phyloP scores from a whole-genome alignment of 1,139 yeast species.

The Arxiozyma telluris region DNA sequence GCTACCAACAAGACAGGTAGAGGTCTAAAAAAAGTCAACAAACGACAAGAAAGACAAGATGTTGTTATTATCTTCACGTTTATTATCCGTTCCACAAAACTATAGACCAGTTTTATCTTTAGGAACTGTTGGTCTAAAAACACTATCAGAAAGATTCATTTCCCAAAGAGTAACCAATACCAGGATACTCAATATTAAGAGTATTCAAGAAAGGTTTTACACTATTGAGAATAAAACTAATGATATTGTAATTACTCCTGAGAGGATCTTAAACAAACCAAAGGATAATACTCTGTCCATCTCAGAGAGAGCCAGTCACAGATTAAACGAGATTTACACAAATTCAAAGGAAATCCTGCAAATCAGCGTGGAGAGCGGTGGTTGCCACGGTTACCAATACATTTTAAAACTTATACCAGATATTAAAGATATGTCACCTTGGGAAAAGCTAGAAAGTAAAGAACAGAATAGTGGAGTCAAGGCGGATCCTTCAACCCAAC shows the following conservation, averaged over 20 bases:
- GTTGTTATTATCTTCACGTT: background rate
- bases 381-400: conserved; percentile 97
- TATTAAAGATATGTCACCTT: conserved; percentile 11
- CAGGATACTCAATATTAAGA: background rate
- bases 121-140: background rate
- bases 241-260: conserved; percentile 17
- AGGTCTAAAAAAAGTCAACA: too few species aligned
- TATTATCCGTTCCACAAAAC: background rate
- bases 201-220: background rate
- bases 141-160: background rate
- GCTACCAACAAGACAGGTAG: background rate
- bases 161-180: background rate
- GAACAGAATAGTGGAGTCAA: conserved; percentile 10
- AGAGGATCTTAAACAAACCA: conserved; percentile 16
- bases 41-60: background rate
- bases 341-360: conserved; percentile 52
- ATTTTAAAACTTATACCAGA: conserved; percentile 54
- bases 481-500: conserved; percentile 30
- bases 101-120: background rate
- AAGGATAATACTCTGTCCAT: conserved; percentile 31
- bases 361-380: conserved; percentile 90
- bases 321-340: conserved; percentile 47
- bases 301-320: conserved; percentile 40
- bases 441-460: background rate
- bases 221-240: background rate